Evolutionary conservation across 2,329 filamentous ascomycete species (phyloP), one percentile per base, ranked within the genome.

Genomic region (Elsinoe perseae): DNA sequence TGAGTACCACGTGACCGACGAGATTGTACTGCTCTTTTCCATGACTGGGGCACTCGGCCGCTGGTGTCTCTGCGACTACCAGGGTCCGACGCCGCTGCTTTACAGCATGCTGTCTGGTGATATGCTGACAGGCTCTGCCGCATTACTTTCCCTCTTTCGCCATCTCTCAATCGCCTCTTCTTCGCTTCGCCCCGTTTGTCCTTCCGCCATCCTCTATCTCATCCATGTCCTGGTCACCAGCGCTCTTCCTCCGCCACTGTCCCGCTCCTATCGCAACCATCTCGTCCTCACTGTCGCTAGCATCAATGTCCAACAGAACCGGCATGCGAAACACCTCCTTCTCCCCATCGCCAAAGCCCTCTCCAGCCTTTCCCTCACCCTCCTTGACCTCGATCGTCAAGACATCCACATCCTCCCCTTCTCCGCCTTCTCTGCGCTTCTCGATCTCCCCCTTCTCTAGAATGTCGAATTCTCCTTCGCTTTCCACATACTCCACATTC

Each of bases 381-480:
- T 70, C 69, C 30, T 68, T 61, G 48, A 66, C 64, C 58, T 91
- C 86, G 43, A 89, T 76, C 0, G 87, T 91, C 57, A 96, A 74
- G 1, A 96, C 89, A 66, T 98, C 93, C 3, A 97, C 85, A 58
- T 90, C 85, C 69, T 97, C 93, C 64, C 97, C 93, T 72, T 98
- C 93, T 10, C 86, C 80, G 68, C 97, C 91, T 1, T 97, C 78
- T 42, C 91, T 82, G 27, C 92, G 83, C 70, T 95, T 92, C 68
- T 95, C 89, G 56, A 97, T 85, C 70, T 97, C 92, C 68, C 96
- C 92, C 57, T 92, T 86, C 0, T 90, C 90, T 68, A 97, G 93
- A 57, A 97, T 95, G 70, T 98, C 95, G 64, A 98, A 98, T 68
- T 98, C 93, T 68, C 98, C 93, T 72, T 98, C 93, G 56, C 83